Percentiles rank a stretch among this genome's conserved stretches.
These are phyloP conservation scores for Vanrija sp. DNA, from an alignment of 1,284 basidiomycete genomes.

Conservation along the genomic window DNA sequence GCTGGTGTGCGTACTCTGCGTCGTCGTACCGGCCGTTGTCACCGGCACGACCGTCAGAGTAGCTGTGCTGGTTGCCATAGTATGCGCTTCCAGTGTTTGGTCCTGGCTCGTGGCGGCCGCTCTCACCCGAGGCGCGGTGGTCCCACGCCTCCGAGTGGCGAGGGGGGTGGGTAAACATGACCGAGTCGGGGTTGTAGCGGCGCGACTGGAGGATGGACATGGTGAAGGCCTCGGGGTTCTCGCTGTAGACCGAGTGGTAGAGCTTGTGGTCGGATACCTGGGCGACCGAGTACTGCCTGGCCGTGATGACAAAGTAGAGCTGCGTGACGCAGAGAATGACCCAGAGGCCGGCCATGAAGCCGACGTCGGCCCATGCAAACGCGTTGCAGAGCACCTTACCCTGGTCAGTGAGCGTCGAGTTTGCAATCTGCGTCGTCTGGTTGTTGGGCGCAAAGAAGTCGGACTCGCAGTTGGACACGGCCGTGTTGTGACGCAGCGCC, in stretches of 20 bases:
- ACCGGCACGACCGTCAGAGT: constrained; percentile 3
- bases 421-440: constrained; percentile 36
- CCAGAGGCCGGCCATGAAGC: constrained; percentile 83
- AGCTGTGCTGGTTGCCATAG: constrained; percentile 10
- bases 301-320: constrained; percentile 56
- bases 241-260: constrained; percentile 66
- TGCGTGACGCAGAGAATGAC: constrained; percentile 69
- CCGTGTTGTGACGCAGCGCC: constrained; percentile 65
- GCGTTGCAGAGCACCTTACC: constrained; percentile 71
- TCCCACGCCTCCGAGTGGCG: constrained; percentile 63
- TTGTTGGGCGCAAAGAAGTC: constrained; percentile 32
- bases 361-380: constrained; percentile 86
- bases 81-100: constrained; percentile 15
- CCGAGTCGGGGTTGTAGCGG: constrained; percentile 59
- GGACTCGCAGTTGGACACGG: constrained; percentile 61
- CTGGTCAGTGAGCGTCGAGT: constrained; percentile 47
- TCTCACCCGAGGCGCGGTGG: constrained; percentile 58
- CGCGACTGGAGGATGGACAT: constrained; percentile 57
- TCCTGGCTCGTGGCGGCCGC: constrained; percentile 15
- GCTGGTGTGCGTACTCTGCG: neutral
- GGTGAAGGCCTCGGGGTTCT: constrained; percentile 56
- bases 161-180: constrained; percentile 20
- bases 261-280: constrained; percentile 75
- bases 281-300: constrained; percentile 66
- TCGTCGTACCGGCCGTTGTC: constrained; percentile 1